A percentile compares a stretch with the other conserved stretches of the same genome.
Evolutionary conservation across 1,139 yeast genomes (phyloP).

Genomic region (Geotrichum macrosporum): DNA sequence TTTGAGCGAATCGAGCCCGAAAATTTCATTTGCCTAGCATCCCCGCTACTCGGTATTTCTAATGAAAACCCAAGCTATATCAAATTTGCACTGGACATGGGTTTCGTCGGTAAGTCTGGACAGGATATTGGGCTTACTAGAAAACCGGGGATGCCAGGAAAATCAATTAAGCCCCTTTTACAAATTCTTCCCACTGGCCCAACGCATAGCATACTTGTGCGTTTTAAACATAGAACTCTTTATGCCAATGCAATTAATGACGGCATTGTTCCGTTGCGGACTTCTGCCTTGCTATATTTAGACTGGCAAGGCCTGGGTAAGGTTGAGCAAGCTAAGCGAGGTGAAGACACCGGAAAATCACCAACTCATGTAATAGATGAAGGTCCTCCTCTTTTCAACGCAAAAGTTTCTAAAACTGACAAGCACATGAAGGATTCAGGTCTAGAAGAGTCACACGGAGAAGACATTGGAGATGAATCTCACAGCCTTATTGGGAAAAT

Average conservation of each 20-base stretch:
- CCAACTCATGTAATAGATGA: slow-evolving; percentile 5
- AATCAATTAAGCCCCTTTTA: slow-evolving; percentile 54
- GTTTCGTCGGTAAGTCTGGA: slow-evolving; percentile 90
- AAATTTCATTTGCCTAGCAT: slow-evolving; percentile 80
- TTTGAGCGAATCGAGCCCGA: slow-evolving; percentile 63
- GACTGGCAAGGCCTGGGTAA: slow-evolving; percentile 63
- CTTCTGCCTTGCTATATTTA: slow-evolving; percentile 73
- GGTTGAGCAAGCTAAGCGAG: slow-evolving; percentile 45
- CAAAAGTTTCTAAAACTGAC: too few species aligned
- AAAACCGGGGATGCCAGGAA: slow-evolving; percentile 32
- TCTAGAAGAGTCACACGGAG: slow-evolving; percentile 8
- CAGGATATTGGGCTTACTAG: slow-evolving; percentile 75
- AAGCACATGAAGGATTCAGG: slow-evolving; percentile 24
- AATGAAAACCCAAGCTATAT: slow-evolving; percentile 86
- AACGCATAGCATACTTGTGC: slow-evolving; percentile 59
- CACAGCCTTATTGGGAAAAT: slow-evolving; percentile 34
- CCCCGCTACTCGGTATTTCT: slow-evolving; percentile 83
- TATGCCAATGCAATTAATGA: slow-evolving; percentile 80
- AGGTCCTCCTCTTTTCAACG: too few species aligned
- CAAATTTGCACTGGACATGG: slow-evolving; percentile 77
- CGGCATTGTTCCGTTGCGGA: slow-evolving; percentile 90
- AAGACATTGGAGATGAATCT: neutral
- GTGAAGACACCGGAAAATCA: slow-evolving; percentile 24
- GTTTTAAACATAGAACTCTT: slow-evolving; percentile 64
- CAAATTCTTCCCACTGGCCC: slow-evolving; percentile 77